phyloP scores from a whole-genome alignment of 345 rosid species.

The Geranium rotundifolium region DNA sequence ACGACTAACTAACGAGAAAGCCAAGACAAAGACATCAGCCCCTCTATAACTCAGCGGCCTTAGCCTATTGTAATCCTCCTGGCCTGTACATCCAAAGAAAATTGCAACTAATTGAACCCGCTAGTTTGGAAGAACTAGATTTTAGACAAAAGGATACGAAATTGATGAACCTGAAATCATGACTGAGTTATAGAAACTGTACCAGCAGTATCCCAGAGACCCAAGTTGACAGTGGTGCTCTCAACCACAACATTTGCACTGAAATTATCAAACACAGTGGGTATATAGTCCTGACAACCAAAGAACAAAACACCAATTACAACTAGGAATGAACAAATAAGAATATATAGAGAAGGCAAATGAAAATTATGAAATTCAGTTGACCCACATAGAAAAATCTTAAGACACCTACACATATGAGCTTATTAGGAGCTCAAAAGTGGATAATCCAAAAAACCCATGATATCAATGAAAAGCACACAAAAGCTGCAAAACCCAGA shows the following conservation, averaged over 20 bases:
- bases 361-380: not conserved
- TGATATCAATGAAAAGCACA: conserved; percentile 8
- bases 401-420: too few relatives aligned
- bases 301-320: not conserved
- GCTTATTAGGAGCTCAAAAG: too few relatives aligned
- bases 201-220: conserved; percentile 99
- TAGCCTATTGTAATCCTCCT: conserved; percentile 91
- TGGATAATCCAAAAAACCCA: too few relatives aligned
- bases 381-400: too few relatives aligned
- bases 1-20: conserved; percentile 90
- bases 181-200: conserved; percentile 12
- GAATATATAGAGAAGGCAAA: not conserved
- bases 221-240: conserved; percentile 87
- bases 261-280: conserved; percentile 94
- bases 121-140: not conserved
- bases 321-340: not conserved
- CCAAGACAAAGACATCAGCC: conserved; percentile 89
- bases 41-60: conserved; percentile 99
- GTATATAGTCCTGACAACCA: conserved; percentile 78
- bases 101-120: not conserved
- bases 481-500: conserved; percentile 38
- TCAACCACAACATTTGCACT: conserved; percentile 95
- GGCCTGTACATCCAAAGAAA: conserved; percentile 32
- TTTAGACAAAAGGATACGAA: not conserved
- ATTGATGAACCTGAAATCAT: conserved; percentile 6